Evolutionary conservation across 2,329 filamentous ascomycete species (phyloP), one percentile per base, ranked within the genome.

Genomic region (Purpureocillium takamizusanense): DNA sequence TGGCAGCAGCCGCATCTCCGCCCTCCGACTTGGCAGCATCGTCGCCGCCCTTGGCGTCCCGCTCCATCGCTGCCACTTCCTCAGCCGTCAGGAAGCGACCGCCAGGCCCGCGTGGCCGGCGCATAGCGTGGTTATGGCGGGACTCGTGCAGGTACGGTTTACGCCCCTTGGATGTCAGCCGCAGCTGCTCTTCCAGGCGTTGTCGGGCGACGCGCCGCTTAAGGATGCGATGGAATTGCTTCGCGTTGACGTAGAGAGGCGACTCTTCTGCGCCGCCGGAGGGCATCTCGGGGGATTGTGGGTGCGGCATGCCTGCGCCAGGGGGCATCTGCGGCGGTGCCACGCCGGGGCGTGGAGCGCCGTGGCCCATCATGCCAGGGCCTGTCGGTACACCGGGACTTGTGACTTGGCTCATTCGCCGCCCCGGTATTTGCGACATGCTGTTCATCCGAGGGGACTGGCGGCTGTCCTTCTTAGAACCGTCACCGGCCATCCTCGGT

Each of bases 61-160:
- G 77, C 55, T 95, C 89, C 69, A 95, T 88, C 36, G 84, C 82
- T 6, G 88, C 87, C 4, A 95, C 89, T 60, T 98, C 92, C 41
- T 97, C 92, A 1, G 92, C 90, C 0, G 92, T 98, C 59, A 98
- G 67, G 71, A 98, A 98, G 17, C 92, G 82, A 16, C 92, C 92
- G 38, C 92, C 92, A 1, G 92, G 92, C 13, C 92, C 92, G 57
- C 92, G 79, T 21, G 92, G 92, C 52, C 92, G 74, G 41, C 92
- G 81, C 92, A 98, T 98, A 9, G 92, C 92, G 61, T 98, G 92
- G 56, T 97, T 97, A 61, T 98, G 92, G 54, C 92, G 77, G 18
- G 90, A 97, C 59, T 98, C 92, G 64, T 98, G 92, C 25, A 98
- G 73, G 54, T 98, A 98, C 4, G 92, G 92, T 65, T 95, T 97